phyloP scores from a whole-genome alignment of 768 basidiomycete species.

The Boletus tomentosulus region DNA sequence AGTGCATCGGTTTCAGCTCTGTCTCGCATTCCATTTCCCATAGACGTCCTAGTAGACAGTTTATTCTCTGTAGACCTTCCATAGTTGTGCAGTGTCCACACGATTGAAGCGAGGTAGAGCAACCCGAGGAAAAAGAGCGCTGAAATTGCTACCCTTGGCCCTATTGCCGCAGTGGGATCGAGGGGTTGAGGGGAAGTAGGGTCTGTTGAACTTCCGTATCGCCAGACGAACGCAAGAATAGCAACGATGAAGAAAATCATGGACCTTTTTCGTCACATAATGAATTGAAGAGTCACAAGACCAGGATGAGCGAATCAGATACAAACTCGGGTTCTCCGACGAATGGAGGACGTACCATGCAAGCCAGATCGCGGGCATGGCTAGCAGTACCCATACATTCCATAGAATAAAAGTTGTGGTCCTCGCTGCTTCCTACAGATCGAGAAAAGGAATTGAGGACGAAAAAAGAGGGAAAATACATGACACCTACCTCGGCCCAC shows the following conservation, averaged over 20 bases:
- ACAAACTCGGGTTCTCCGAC: not conserved
- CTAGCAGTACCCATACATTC: constrained; percentile 69
- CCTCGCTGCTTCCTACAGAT: constrained; percentile 51
- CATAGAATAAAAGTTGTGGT: constrained; percentile 46
- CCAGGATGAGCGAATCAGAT: not conserved
- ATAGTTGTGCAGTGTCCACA: constrained; percentile 59
- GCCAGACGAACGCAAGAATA: constrained; percentile 67
- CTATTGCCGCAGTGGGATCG: constrained; percentile 38
- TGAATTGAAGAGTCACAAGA: not conserved
- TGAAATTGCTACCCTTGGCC: constrained; percentile 54
- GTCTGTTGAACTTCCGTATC: constrained; percentile 49
- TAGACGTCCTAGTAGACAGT: not conserved
- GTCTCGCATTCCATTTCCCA: not conserved
- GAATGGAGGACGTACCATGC: constrained; percentile 45
- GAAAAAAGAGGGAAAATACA: not conserved
- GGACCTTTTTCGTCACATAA: constrained; percentile 31
- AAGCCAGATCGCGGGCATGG: constrained; percentile 67
- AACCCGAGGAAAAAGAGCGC: constrained; percentile 52
- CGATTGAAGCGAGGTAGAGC: constrained; percentile 57
- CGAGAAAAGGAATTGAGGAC: not conserved
- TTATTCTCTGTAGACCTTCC: constrained; percentile 26
- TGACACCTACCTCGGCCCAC: constrained; percentile 61
- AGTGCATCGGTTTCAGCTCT: not conserved
- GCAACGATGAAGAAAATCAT: constrained; percentile 62
- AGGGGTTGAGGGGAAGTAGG: constrained; percentile 33